Evolutionary conservation across 225 moss, liverwort and hornwort genomes (phyloP).

Genomic region (Asterella californica): DNA sequence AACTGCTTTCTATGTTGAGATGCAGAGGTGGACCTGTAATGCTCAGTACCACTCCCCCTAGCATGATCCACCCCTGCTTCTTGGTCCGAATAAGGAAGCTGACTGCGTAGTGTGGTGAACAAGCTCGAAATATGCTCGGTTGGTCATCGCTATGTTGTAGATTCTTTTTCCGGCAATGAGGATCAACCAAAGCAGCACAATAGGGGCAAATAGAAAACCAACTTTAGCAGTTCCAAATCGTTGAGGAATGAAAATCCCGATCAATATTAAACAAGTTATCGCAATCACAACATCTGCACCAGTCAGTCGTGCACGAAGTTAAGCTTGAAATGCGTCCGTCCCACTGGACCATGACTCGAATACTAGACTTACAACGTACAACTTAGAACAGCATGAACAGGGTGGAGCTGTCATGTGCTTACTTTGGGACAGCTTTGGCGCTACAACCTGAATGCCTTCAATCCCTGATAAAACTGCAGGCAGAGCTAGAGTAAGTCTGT

Average conservation of each 20-base stretch:
- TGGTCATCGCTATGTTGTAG: conserved; percentile 54
- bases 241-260: conserved; percentile 64
- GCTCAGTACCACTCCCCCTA: conserved; percentile 79
- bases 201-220: conserved; percentile 74
- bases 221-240: conserved; percentile 67
- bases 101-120: conserved; percentile 64
- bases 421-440: conserved; percentile 62
- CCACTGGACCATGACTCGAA: neutral
- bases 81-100: conserved; percentile 56
- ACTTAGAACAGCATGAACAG: neutral
- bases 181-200: conserved; percentile 67
- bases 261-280: conserved; percentile 62
- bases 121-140: conserved; percentile 56
- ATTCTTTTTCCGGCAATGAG: conserved; percentile 53
- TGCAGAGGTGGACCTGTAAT: conserved; percentile 64
- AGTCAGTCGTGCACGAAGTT: neutral
- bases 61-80: conserved; percentile 71
- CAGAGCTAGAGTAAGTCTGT: neutral
- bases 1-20: neutral
- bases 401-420: conserved; percentile 22
- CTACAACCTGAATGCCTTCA: conserved; percentile 71
- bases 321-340: neutral
- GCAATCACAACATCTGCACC: conserved; percentile 51
- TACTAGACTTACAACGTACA: neutral
- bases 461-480: conserved; percentile 76